phyloP scores from a whole-genome alignment of 208 protist genomes.

The Crithidia brevicula region DNA sequence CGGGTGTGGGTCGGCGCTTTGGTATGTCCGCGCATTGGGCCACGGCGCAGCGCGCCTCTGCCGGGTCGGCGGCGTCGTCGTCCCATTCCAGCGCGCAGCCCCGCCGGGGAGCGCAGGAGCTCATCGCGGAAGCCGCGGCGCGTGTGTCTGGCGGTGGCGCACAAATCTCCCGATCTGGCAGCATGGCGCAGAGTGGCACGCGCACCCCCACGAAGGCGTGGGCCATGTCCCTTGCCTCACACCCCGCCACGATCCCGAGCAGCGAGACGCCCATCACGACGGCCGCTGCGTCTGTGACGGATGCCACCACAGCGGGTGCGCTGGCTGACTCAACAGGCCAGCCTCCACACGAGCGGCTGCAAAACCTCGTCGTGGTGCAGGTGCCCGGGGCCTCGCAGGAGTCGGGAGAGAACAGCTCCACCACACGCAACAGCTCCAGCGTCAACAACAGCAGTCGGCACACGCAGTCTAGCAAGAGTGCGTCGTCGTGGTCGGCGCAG shows the following conservation, averaged over 20 bases:
- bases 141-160: background rate
- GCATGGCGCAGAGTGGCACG: background rate
- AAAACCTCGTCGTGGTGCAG: background rate
- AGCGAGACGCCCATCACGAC: background rate
- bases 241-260: background rate
- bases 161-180: conserved; percentile 14
- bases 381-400: background rate
- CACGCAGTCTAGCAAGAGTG: conserved; percentile 11
- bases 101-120: background rate
- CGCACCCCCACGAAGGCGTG: background rate
- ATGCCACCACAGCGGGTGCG: background rate
- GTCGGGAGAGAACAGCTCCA: background rate
- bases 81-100: background rate
- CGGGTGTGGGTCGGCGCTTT: background rate
- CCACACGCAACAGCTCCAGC: conserved; percentile 14
- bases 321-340: background rate
- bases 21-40: conserved; percentile 2
- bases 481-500: conserved; percentile 19
- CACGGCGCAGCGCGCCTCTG: background rate
- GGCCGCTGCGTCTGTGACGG: background rate
- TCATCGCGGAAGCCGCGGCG: background rate
- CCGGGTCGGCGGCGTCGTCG: background rate
- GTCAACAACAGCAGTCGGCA: conserved; percentile 13
- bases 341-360: background rate
- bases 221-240: background rate